Evolutionary conservation across 495 filamentous ascomycete genomes (phyloP).

Genomic region (Rhypophila decipiens): DNA sequence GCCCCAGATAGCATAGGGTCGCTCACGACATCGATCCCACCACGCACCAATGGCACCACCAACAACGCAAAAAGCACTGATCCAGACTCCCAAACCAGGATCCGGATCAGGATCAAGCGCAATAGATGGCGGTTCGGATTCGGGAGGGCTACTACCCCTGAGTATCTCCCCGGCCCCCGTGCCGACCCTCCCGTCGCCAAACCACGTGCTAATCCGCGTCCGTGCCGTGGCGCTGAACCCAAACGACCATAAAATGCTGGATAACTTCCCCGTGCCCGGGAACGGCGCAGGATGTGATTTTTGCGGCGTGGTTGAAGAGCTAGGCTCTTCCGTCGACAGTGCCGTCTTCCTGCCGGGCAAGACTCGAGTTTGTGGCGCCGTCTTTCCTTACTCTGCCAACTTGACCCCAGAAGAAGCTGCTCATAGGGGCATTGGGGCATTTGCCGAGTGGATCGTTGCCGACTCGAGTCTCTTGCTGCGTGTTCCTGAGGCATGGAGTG

Average conservation of each 20-base stretch:
- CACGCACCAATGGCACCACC: too few relatives aligned
- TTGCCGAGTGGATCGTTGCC: not conserved
- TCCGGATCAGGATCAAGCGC: too few relatives aligned
- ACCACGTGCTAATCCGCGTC: constrained; percentile 43
- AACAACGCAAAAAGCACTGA: too few relatives aligned
- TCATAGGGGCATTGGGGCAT: not conserved
- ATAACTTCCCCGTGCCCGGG: constrained; percentile 27
- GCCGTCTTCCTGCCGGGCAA: not conserved
- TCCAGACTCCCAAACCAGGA: too few relatives aligned
- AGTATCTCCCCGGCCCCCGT: not conserved
- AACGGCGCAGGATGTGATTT: constrained; percentile 39
- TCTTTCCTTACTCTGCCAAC: constrained; percentile 7
- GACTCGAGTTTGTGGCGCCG: constrained; percentile 3
- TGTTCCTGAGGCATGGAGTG: constrained; percentile 1
- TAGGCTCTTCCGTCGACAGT: constrained; percentile 6
- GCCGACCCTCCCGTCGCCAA: not conserved
- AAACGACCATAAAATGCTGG: constrained; percentile 38
- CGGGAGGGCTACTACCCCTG: too few relatives aligned
- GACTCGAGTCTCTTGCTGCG: not conserved
- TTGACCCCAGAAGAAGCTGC: not conserved
- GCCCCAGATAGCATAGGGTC: too few relatives aligned
- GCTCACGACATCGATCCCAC: too few relatives aligned
- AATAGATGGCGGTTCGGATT: too few relatives aligned
- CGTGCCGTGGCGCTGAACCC: constrained; percentile 42
- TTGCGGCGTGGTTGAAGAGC: constrained; percentile 31